Conservation (phyloP, 352 stramenopile genomes). For the Globisporangium spiculum region DNA sequence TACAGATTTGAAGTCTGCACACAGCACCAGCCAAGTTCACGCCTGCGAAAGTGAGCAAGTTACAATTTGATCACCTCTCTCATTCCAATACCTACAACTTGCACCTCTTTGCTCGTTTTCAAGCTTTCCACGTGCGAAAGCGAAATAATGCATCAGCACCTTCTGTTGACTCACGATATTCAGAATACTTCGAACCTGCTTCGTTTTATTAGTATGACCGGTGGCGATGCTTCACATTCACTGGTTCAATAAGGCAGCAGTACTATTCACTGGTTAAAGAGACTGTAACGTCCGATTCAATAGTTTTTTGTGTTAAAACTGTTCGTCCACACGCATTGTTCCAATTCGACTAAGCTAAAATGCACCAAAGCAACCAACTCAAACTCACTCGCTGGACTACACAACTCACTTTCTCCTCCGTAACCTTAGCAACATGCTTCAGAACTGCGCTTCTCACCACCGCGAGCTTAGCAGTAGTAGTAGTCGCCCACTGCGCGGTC, state of each 20-base stretch:
- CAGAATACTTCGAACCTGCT: too few species aligned
- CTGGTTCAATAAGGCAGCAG: background rate
- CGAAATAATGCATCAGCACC: background rate
- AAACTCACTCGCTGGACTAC: too few species aligned
- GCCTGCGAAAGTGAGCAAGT: slow-evolving; percentile 32
- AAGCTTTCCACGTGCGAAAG: too few species aligned
- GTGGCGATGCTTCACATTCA: background rate
- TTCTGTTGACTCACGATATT: too few species aligned
- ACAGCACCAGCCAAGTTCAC: slow-evolving; percentile 89
- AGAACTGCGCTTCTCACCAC: background rate
- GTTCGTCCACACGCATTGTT: background rate
- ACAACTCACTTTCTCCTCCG: too few species aligned
- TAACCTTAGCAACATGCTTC: too few species aligned
- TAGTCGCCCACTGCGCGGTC: background rate
- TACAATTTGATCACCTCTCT: background rate
- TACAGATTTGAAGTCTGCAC: slow-evolving; percentile 94
- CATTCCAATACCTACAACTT: background rate
- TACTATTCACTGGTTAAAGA: background rate
- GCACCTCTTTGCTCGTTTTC: too few species aligned
- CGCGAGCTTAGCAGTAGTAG: background rate
- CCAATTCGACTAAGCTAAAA: background rate
- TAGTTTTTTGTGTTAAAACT: too few species aligned
- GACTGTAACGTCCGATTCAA: background rate
- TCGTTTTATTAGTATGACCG: too few species aligned
- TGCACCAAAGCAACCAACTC: too few species aligned